Evolutionary conservation across 2,329 filamentous ascomycete species (phyloP), one percentile per base, ranked within the genome.

Genomic region (Oidium heveae): DNA sequence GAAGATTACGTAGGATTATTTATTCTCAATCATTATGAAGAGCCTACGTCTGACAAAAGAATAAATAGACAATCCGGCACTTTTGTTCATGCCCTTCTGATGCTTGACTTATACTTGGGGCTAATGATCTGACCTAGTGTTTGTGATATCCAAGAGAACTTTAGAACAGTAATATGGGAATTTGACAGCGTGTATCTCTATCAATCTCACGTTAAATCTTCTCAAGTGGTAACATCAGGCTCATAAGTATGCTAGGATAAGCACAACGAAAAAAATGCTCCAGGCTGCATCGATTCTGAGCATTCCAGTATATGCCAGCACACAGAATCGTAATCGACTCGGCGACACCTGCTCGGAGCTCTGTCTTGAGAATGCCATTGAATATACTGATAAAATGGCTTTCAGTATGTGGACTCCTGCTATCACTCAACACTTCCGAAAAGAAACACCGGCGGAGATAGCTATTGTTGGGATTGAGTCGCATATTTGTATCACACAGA

Each of bases 401-500:
- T 96, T 96, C 72, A 86, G 80, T 64, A 96, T 96, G 88, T 74
- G 79, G 66, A 78, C 83, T 1, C 82, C 86, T 0, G 72, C 80
- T 41, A 70, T 94, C 46, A 69, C 72, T 28, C 55, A 59, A n/a
- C 62, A 67, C 57, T 65, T 68, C 58, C 36, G 61, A 49, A 61
- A 68, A 20, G 58, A 63, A 0, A 62, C 67, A 0, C 64, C 64
- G 0, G 69, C 76, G 22, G 75, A 81, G 61, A 75, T 86, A 54
- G 82, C 85, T 55, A 78, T 96, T 58, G 82, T 94, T 16, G 89
- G 89, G 39, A 94, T 96, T 65, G 89, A 96, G 69, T 77, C 79
- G 43, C 89, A 96, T 69, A 91, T 96, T 65, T 96, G 89, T 71
- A 80, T 96, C 33, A 88, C 86, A 57, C 89, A 96, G 73, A 95